These are phyloP conservation scores for Ulota crispa DNA, from an alignment of 225 moss, liverwort and hornwort genomes.

Conservation along the genomic window DNA sequence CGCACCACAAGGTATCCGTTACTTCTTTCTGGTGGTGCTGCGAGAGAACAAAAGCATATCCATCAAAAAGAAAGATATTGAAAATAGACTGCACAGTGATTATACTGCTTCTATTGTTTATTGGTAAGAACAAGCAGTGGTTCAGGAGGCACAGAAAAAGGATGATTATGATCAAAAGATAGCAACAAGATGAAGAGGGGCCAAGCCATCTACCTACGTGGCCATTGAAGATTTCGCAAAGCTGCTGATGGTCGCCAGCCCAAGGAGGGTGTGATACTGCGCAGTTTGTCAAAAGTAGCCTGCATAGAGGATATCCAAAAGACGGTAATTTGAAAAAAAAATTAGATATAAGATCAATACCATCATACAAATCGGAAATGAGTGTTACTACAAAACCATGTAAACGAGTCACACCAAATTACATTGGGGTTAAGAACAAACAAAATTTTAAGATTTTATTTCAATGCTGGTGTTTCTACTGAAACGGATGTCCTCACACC, in stretches of 20 bases:
- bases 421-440: neutral
- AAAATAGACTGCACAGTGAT: conserved; percentile 1
- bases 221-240: conserved; percentile 60
- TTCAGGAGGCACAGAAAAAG: conserved; percentile 3
- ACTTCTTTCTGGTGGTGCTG: conserved; percentile 65
- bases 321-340: neutral
- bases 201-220: conserved; percentile 56
- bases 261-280: conserved; percentile 41
- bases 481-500: neutral
- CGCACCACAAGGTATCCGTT: conserved; percentile 87
- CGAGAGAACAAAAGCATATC: conserved; percentile 21
- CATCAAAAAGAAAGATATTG: conserved; percentile 18
- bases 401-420: conserved; percentile 1
- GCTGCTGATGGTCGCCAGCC: conserved; percentile 81
- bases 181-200: conserved; percentile 19
- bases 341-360: neutral
- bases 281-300: conserved; percentile 43
- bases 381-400: conserved; percentile 5
- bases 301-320: conserved; percentile 30
- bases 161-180: conserved; percentile 10
- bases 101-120: neutral
- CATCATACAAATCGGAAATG: neutral
- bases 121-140: conserved; percentile 3
- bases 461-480: neutral
- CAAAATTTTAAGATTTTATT: neutral